Base-by-base conservation (phyloP, 2,329 filamentous ascomycete genomes). In the Nannizzia gypsea region DNA sequence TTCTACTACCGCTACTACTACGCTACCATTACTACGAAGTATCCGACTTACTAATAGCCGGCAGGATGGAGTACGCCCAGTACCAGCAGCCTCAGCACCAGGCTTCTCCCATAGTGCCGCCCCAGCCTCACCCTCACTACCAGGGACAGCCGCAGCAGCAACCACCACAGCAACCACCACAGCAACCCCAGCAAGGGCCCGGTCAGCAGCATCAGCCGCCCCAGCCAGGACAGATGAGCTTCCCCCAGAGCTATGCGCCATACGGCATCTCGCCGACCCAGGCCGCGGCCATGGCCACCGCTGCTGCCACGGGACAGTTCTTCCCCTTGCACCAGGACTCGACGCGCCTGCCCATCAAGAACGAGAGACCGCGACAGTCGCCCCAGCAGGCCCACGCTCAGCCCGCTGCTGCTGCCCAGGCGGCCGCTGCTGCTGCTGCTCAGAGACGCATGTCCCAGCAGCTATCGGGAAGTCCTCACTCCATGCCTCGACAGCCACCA, bases 221-320 rank as follows among this genome's bases (percentile, higher is more conserved):
- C 63, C 81, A 83, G 69, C 82, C 82, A 65, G 24, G 26, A 11
- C 86, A 87, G 75, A 89, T 86, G 81, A 89, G 85, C 76, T 96
- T 96, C 74, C 83, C 88, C 68, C 83, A 87, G 71, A 80, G 84
- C 64, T 92, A 90, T 71, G 86, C 83, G 61, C 87, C 91, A 22
- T 95, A 95, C 76, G 86, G 82, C 61, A 89, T 92, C 74, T 86
- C 87, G 36, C 83, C 87, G 20, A 89, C 90, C 54, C 89, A 95
- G 73, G 90, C 90, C 13, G 91, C 92, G 56, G 91, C 91, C 61
- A 93, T 96, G 89, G 91, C 88, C 50, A 96, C 91, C 0, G 92
- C 92, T 17, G 91, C 92, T 1, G 92, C 92, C 9, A 91, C 90
- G 4, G 91, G 92, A 44, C 87, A 89, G 62, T 88, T 87, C 66